A percentile compares a stretch with the other conserved stretches of the same genome.
These are phyloP conservation scores for Xerocomellus chrysenteron DNA, from an alignment of 768 basidiomycete species.

Conservation along the genomic window DNA sequence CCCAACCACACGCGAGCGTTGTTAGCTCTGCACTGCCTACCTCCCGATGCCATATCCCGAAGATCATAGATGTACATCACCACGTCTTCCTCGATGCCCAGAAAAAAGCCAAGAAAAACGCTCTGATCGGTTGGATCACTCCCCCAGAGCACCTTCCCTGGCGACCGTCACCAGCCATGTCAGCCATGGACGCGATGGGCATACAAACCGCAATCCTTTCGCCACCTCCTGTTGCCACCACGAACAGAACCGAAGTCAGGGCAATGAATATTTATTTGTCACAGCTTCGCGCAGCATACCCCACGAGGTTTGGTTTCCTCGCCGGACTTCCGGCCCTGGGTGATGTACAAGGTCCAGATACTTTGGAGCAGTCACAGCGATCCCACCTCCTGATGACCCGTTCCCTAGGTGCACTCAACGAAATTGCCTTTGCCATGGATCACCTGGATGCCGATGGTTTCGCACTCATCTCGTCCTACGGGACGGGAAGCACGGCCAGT, in stretches of 20 bases:
- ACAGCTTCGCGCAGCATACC: conserved; percentile 47
- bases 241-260: conserved; percentile 44
- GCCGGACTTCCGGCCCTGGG: conserved; percentile 61
- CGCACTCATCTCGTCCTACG: conserved; percentile 67
- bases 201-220: conserved; percentile 66
- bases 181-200: conserved; percentile 57
- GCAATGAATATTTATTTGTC: conserved; percentile 48
- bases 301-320: conserved; percentile 67
- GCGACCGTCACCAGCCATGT: conserved; percentile 56
- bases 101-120: conserved; percentile 45
- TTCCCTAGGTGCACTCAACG: conserved; percentile 51
- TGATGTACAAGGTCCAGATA: conserved; percentile 54
- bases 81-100: conserved; percentile 63
- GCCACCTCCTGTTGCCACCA: conserved; percentile 53
- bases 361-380: neutral
- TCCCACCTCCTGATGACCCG: conserved; percentile 3
- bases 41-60: conserved; percentile 1
- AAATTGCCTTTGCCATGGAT: conserved; percentile 63
- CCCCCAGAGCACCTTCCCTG: conserved; percentile 67
- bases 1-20: conserved; percentile 3
- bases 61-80: conserved; percentile 68
- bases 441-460: conserved; percentile 62
- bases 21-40: neutral
- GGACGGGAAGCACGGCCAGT: conserved; percentile 55
- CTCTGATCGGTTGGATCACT: conserved; percentile 57